Conservation (phyloP, 495 filamentous ascomycete species). For the Lasiosphaeris hirsuta region DNA sequence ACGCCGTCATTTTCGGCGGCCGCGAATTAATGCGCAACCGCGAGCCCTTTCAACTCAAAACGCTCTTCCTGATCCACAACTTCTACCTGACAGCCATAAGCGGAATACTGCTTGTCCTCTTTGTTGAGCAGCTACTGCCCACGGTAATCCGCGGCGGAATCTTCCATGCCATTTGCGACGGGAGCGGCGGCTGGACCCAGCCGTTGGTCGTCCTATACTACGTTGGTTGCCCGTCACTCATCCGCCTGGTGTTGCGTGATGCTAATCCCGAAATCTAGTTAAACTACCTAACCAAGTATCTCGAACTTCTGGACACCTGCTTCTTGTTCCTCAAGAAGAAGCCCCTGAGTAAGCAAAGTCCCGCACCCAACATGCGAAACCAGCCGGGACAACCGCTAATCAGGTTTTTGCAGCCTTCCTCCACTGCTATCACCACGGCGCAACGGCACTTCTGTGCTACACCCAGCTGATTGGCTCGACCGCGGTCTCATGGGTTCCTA, state of each 20-base stretch:
- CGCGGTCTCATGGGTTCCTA: slow-evolving; percentile 75
- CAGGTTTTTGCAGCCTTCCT: slow-evolving; percentile 66
- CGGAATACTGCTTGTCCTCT: slow-evolving; percentile 61
- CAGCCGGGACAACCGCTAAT: slow-evolving; percentile 15
- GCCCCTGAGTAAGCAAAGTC: slow-evolving; percentile 60
- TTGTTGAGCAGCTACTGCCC: slow-evolving; percentile 70
- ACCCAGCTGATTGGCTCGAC: slow-evolving; percentile 76
- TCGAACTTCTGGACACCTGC: slow-evolving; percentile 75
- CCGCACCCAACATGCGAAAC: slow-evolving; percentile 37
- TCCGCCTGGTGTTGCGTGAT: not conserved
- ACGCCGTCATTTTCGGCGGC: slow-evolving; percentile 72
- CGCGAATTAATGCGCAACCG: slow-evolving; percentile 69
- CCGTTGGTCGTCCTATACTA: slow-evolving; percentile 76
- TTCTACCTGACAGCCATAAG: slow-evolving; percentile 73
- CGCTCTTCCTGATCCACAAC: slow-evolving; percentile 77
- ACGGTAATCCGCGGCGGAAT: slow-evolving; percentile 64
- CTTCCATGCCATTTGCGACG: slow-evolving; percentile 69
- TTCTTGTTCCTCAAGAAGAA: slow-evolving; percentile 88
- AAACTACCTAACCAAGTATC: slow-evolving; percentile 82
- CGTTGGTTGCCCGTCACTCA: slow-evolving; percentile 46
- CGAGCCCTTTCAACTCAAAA: slow-evolving; percentile 62
- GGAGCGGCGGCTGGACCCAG: slow-evolving; percentile 73
- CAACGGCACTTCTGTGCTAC: slow-evolving; percentile 81
- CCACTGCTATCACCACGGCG: slow-evolving; percentile 81
- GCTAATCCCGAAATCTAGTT: slow-evolving; percentile 54